Evolutionary conservation across 2,329 filamentous ascomycete species (phyloP), one percentile per base, ranked within the genome.

Genomic region (Chrysoporthe cubensis): DNA sequence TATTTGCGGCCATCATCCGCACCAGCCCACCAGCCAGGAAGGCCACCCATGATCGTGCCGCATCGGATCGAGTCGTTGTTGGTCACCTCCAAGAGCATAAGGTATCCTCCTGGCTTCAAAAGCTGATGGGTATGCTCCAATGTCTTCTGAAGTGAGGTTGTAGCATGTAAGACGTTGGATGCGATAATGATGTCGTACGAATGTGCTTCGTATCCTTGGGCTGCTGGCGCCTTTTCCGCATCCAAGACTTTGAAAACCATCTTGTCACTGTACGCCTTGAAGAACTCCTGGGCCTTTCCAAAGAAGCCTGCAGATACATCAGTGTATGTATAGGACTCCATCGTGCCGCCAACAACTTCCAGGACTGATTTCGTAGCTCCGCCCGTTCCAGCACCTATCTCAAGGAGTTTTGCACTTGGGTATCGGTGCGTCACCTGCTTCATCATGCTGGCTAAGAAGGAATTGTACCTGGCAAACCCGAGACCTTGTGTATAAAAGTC

Each of bases 61-160:
- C 69, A 58, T 0, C 72, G 64, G 3, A 65, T 34, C 37, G 50
- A 40, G 72, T 52, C 50, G 14, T 67, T 71, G 3, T 67, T 56
- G 0, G 73, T 76, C 2, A 80, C 70, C 67, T 87, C 84, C 5
- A 80, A 67, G 0, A 85, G 58, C 1, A 86, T 48, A 0, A 87
- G 73, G 48, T 80, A 79, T 0, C 84, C 84, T 1, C 80, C 82
- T 0, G 83, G 80, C 32, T 78, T 80, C 0, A 84, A 72, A 0
- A 84, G 71, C 0, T 69, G 69, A 0, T 81, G 76, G 0, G 78
- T 71, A 64, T 83, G 78, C 3, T 43, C 34, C 46, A 76, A 70
- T 43, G 72, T 76, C 58, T 72, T 48, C 56, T 66, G 70, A 67
- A 78, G 57, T 66, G 63, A 50, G 1, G 32, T 14, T 0, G 80